Conservation (phyloP, 2,329 filamentous ascomycete species). For the Metarhizium humberi region DNA sequence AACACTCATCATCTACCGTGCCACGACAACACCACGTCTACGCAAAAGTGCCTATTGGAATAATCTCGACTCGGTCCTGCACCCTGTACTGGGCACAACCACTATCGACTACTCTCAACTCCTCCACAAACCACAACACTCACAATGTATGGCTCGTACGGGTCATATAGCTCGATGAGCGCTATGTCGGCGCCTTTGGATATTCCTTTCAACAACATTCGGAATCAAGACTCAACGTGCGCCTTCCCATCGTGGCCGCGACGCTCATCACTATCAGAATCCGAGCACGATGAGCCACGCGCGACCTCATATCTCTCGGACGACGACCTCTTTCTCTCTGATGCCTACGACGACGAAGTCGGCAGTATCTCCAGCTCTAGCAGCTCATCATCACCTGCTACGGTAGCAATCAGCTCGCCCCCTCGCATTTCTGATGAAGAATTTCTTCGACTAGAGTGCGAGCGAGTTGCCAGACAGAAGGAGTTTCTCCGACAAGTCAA, state of each 20-base stretch:
- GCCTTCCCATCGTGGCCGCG: conserved; percentile 52
- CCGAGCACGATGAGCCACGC: conserved; percentile 30
- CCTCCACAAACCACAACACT: neutral
- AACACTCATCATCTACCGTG: neutral
- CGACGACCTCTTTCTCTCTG: conserved; percentile 50
- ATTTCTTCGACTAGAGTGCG: conserved; percentile 39
- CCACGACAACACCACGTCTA: neutral
- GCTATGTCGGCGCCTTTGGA: conserved; percentile 34
- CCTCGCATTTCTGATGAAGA: conserved; percentile 35
- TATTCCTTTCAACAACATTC: conserved; percentile 32
- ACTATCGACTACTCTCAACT: neutral
- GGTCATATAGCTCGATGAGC: conserved; percentile 41
- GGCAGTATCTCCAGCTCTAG: conserved; percentile 38
- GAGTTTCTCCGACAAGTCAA: conserved; percentile 42
- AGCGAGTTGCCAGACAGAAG: conserved; percentile 41
- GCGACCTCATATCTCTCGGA: conserved; percentile 51
- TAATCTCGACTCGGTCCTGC: neutral
- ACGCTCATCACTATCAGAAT: conserved; percentile 39
- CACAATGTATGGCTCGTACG: conserved; percentile 40
- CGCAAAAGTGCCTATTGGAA: neutral
- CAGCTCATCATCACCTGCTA: conserved; percentile 25
- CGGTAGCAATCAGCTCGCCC: conserved; percentile 19
- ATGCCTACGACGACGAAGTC: conserved; percentile 40
- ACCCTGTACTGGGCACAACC: neutral
- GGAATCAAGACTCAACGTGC: conserved; percentile 34